phyloP scores from a whole-genome alignment of 306 rosid species.

The Pachyrhizus erosus region DNA sequence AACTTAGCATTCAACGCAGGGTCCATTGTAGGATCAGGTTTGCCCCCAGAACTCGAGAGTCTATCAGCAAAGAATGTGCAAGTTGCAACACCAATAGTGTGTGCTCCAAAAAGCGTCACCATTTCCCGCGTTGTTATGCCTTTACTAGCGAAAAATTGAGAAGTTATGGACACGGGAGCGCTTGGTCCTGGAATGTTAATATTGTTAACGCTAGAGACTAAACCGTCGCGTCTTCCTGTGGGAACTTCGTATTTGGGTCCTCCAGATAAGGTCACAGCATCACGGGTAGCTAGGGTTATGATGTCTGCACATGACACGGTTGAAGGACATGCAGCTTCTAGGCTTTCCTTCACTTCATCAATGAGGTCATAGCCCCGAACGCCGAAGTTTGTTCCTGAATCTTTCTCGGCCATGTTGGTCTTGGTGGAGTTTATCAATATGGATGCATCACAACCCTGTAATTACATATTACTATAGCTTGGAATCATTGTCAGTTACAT shows the following conservation, averaged over 20 bases:
- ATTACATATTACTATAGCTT: background rate
- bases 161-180: background rate
- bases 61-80: constrained; percentile 44
- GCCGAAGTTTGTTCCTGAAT: constrained; percentile 21
- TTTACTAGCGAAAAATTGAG: constrained; percentile 20
- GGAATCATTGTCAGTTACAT: background rate
- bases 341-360: constrained; percentile 50
- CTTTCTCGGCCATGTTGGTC: constrained; percentile 43
- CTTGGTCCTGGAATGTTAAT: constrained; percentile 54
- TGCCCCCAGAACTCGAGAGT: constrained; percentile 34
- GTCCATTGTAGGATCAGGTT: constrained; percentile 64
- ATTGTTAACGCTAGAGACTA: background rate
- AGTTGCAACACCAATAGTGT: constrained; percentile 57
- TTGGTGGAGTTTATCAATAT: constrained; percentile 54
- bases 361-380: constrained; percentile 59
- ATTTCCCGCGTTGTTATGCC: constrained; percentile 53
- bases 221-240: constrained; percentile 59
- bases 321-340: constrained; percentile 60
- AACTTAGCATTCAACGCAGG: constrained; percentile 46
- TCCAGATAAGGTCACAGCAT: constrained; percentile 56
- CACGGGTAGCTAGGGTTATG: constrained; percentile 61
- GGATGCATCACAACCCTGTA: constrained; percentile 68
- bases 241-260: constrained; percentile 59
- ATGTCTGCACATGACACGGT: constrained; percentile 73
- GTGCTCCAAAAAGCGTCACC: constrained; percentile 71